phyloP scores from a whole-genome alignment of 1,284 basidiomycete genomes.

The Austroboletus novae-zelandiae region DNA sequence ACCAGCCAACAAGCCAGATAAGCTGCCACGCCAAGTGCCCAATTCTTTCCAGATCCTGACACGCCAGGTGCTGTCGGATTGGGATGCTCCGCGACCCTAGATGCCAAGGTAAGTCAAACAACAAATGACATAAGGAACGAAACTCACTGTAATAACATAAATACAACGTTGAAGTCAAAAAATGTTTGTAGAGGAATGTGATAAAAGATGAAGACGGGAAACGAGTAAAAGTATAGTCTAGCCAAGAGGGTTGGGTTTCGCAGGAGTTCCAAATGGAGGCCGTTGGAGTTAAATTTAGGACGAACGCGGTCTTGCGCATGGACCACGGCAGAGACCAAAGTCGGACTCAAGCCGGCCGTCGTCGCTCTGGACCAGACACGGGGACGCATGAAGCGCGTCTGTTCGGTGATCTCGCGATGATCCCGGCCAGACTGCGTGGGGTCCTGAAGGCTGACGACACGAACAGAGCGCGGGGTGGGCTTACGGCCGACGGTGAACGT shows the following conservation, averaged over 20 bases:
- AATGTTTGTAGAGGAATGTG: slow-evolving; percentile 74
- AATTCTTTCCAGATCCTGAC: slow-evolving; percentile 67
- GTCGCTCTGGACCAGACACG: slow-evolving; percentile 64
- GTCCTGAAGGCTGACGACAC: slow-evolving; percentile 68
- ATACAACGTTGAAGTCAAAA: slow-evolving; percentile 80
- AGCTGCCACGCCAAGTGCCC: slow-evolving; percentile 74
- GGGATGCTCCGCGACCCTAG: slow-evolving; percentile 66
- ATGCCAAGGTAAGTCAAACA: slow-evolving; percentile 13
- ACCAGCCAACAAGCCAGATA: slow-evolving; percentile 76
- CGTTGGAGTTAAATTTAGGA: slow-evolving; percentile 62
- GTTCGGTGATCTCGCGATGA: slow-evolving; percentile 52
- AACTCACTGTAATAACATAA: slow-evolving; percentile 72
- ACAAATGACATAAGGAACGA: slow-evolving; percentile 4
- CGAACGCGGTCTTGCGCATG: slow-evolving; percentile 38
- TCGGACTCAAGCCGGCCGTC: slow-evolving; percentile 45
- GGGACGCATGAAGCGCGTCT: slow-evolving; percentile 41
- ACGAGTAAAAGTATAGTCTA: slow-evolving; percentile 62
- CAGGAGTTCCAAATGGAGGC: slow-evolving; percentile 63
- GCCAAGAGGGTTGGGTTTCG: slow-evolving; percentile 55
- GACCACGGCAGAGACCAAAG: slow-evolving; percentile 41
- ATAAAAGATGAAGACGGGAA: slow-evolving; percentile 64
- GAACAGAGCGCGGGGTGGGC: slow-evolving; percentile 72
- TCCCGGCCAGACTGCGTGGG: slow-evolving; percentile 35
- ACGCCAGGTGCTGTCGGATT: slow-evolving; percentile 64
- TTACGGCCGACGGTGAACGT: slow-evolving; percentile 58